Conservation (phyloP, 1,284 basidiomycete species). For the Trichosporon coremiiforme region DNA sequence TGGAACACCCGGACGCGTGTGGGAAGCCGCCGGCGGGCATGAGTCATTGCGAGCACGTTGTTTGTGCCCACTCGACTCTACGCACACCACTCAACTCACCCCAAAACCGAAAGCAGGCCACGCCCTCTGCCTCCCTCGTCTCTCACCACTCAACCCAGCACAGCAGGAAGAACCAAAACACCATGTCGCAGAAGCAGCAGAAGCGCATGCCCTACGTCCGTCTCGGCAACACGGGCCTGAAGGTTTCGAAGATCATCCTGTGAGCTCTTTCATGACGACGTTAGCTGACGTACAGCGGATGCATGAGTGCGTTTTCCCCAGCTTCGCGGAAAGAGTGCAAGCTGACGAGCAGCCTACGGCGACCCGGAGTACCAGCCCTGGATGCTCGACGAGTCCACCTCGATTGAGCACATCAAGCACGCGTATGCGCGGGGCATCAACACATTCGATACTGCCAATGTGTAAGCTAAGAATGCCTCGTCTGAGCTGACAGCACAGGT, state of each 20-base stretch:
- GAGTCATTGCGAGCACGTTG: not conserved
- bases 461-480: constrained; percentile 25
- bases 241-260: constrained; percentile 50
- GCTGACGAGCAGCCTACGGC: constrained; percentile 38
- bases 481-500: constrained; percentile 36
- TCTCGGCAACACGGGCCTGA: constrained; percentile 46
- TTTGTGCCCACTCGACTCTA: not conserved
- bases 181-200: constrained; percentile 2
- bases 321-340: not conserved
- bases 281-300: constrained; percentile 35
- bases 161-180: not conserved
- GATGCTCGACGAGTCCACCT: constrained; percentile 47
- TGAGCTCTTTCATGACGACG: constrained; percentile 24
- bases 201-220: constrained; percentile 37
- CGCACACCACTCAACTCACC: not conserved
- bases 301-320: constrained; percentile 38
- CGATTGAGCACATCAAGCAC: constrained; percentile 51
- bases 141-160: not conserved
- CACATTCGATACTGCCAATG: constrained; percentile 50
- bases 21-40: not conserved
- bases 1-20: not conserved
- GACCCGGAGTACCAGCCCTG: constrained; percentile 40
- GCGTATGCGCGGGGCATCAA: constrained; percentile 52
- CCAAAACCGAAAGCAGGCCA: not conserved
- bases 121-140: not conserved